Conservation (phyloP, 192 early-diverging fungal species). For the Cladochytrium replicatum region DNA sequence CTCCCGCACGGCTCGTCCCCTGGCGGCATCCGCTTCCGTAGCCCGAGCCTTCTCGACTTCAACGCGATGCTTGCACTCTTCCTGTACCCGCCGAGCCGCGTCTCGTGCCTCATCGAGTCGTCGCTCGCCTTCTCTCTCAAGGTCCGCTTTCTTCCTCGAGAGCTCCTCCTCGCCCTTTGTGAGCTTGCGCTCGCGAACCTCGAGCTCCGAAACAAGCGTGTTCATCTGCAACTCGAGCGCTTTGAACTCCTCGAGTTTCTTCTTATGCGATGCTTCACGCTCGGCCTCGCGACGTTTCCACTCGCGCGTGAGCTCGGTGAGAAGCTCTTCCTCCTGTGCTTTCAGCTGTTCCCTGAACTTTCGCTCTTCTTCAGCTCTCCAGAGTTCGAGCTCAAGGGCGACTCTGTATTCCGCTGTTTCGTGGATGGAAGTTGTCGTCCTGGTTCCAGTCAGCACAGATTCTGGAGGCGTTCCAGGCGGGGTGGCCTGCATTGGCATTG, state of each 20-base stretch:
- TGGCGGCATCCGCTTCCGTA: constrained; percentile 17
- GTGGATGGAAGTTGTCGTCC: constrained; percentile 14
- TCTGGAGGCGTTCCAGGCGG: too few species aligned
- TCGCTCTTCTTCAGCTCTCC: constrained; percentile 31
- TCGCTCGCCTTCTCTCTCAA: constrained; percentile 8
- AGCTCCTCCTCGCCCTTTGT: constrained; percentile 9
- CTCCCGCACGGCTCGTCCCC: constrained; percentile 13
- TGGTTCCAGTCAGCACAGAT: too few species aligned
- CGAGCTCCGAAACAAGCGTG: constrained; percentile 16
- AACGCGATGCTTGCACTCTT: constrained; percentile 27
- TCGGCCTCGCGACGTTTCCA: constrained; percentile 23
- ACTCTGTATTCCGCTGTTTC: constrained; percentile 32
- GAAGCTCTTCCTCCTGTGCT: constrained; percentile 18
- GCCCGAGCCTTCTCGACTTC: constrained; percentile 17
- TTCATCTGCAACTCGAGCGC: constrained; percentile 14
- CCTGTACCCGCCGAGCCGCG: constrained; percentile 14
- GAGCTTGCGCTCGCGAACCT: constrained; percentile 17
- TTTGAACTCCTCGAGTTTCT: constrained; percentile 17
- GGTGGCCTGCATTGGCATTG: too few species aligned
- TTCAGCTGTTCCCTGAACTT: constrained; percentile 27
- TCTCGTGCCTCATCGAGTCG: constrained; percentile 18
- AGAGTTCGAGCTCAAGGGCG: constrained; percentile 39
- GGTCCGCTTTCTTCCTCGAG: constrained; percentile 3
- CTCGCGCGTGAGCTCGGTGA: constrained; percentile 23
- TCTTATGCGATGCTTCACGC: constrained; percentile 11